Evolutionary conservation across 768 basidiomycete genomes (phyloP), one percentile per base, ranked within the genome.

Genomic region (Suillus variegatus): DNA sequence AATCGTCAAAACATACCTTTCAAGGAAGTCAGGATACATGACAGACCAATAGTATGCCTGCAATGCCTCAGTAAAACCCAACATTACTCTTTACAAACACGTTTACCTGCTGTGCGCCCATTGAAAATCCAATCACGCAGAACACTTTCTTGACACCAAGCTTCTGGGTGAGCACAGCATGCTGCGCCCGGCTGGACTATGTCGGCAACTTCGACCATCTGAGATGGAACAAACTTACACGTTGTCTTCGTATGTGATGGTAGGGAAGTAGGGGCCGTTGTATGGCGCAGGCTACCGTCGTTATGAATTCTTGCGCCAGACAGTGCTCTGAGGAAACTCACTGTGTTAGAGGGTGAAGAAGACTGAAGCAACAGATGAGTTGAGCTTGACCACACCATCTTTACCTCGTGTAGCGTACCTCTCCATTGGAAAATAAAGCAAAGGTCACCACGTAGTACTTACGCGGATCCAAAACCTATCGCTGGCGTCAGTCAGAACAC

Each of bases 331-430:
- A 25, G 32, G 16, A 47, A 49, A 8, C 72, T 56, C 51, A 73
- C 73, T n/a, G 72, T 86, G 69, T 87, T 87, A 0, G 86, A 88
- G 32, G 86, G 86, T 36, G 87, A 88, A 20, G 86, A 88, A 0
- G 86, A 88, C 85, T 87, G 43, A 12, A 32, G 41, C 61, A 25
- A 43, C 41, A 43, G 10, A 6, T 54, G 22, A 10, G n/a, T 36
- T 28, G 35, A 51, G 32, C 66, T 25, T 61, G 63, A 25, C 13
- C 46, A 44, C 16, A 25, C 40, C 32, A 44, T 6, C n/a, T 35
- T 36, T 14, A 55, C 20, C 47, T 12, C 44, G 13, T 49, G 14
- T 25, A 57, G 14, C 79, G 36, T 62, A 85, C 86, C 80, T 87
- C 85, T 69, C 86, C 86, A 66, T 86, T 86, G 44, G 83, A 85